These are phyloP conservation scores for Pyricularia pennisetigena DNA, from an alignment of 2,329 filamentous ascomycete genomes.

Conservation along the genomic window DNA sequence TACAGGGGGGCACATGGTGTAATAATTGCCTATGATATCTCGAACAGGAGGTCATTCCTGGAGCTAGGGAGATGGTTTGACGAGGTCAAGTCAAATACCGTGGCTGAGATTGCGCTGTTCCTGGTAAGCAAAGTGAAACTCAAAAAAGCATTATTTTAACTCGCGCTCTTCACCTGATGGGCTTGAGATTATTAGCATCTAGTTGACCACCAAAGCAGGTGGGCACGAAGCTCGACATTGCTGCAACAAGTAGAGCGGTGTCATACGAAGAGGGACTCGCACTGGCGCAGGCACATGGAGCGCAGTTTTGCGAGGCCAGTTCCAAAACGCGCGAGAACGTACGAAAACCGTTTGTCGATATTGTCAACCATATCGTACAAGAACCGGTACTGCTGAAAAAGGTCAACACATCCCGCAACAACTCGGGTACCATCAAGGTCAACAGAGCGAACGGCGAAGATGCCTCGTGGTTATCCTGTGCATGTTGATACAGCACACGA, in stretches of 20 bases:
- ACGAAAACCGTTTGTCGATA: conserved; percentile 38
- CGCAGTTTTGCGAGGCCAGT: conserved; percentile 43
- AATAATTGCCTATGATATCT: conserved; percentile 38
- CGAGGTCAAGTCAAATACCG: conserved; percentile 39
- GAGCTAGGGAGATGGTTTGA: conserved; percentile 45
- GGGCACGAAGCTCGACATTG: conserved; percentile 41
- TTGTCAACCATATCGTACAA: conserved; percentile 38
- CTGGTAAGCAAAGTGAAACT: conserved; percentile 23
- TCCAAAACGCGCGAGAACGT: conserved; percentile 43
- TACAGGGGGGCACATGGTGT: conserved; percentile 40
- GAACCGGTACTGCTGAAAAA: conserved; percentile 28
- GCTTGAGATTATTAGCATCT: not conserved
- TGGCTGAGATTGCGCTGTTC: conserved; percentile 36
- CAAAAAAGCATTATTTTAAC: not conserved
- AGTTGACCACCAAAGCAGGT: conserved; percentile 16
- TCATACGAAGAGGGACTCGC: conserved; percentile 34
- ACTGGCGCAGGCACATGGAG: conserved; percentile 33
- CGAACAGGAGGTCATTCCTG: conserved; percentile 36
- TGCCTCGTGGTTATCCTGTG: not conserved
- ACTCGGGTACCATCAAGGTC: conserved; percentile 8
- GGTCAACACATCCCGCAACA: not conserved
- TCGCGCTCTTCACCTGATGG: conserved; percentile 2
- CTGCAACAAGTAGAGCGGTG: conserved; percentile 29
- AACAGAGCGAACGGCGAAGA: conserved; percentile 12
- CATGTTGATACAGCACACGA: not conserved